Evolutionary conservation across 2,329 filamentous ascomycete genomes (phyloP).

Genomic region (Colletotrichum gigasporum): DNA sequence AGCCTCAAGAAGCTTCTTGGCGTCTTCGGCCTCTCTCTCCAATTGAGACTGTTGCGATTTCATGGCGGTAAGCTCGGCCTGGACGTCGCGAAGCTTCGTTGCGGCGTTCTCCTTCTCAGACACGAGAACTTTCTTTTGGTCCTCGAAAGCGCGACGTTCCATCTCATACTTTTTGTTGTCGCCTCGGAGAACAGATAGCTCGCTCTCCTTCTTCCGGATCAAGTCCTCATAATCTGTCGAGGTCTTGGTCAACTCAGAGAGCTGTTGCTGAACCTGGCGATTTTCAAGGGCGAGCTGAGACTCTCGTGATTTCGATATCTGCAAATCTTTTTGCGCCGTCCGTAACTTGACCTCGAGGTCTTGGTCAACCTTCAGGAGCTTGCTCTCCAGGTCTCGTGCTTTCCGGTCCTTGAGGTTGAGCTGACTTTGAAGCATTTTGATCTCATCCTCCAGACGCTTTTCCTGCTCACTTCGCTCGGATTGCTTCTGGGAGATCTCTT

Average conservation of each 20-base stretch:
- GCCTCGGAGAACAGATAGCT: conserved; percentile 83
- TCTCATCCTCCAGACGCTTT: conserved; percentile 79
- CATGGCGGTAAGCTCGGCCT: conserved; percentile 88
- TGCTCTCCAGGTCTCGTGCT: conserved; percentile 84
- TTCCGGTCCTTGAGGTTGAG: conserved; percentile 90
- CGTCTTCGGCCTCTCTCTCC: conserved; percentile 88
- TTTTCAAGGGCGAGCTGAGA: conserved; percentile 84
- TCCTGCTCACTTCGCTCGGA: conserved; percentile 81
- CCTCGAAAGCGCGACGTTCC: conserved; percentile 81
- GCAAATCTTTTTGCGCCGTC: conserved; percentile 80
- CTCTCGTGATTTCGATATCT: conserved; percentile 77
- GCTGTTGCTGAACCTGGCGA: conserved; percentile 81
- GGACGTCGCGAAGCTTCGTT: conserved; percentile 80
- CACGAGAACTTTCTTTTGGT: conserved; percentile 77
- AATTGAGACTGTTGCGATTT: conserved; percentile 85
- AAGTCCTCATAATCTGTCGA: conserved; percentile 96
- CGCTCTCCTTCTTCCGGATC: conserved; percentile 92
- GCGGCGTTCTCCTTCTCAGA: conserved; percentile 84
- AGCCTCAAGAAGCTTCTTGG: conserved; percentile 85
- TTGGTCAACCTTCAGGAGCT: conserved; percentile 85
- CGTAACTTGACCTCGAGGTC: conserved; percentile 88
- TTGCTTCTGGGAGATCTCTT: conserved; percentile 75
- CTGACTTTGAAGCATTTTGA: conserved; percentile 92
- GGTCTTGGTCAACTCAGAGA: conserved; percentile 87
- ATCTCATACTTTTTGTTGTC: conserved; percentile 86